Evolutionary conservation across 2,329 filamentous ascomycete genomes (phyloP).

Genomic region (Periconia macrospinosa): DNA sequence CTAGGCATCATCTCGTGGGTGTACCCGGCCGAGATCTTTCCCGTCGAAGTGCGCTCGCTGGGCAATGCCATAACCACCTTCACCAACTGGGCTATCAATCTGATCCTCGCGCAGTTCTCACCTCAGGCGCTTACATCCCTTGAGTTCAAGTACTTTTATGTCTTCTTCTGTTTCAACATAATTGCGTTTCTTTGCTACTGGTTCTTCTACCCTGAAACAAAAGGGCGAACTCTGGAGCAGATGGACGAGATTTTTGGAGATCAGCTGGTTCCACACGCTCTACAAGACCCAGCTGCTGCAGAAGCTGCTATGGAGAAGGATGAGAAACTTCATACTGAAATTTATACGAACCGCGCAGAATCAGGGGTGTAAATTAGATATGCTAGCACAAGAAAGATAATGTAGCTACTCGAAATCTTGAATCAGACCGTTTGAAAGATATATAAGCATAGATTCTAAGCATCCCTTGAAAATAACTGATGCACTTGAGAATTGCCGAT

Average conservation of each 20-base stretch:
- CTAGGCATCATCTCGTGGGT: conserved; percentile 53
- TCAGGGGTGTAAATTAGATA: not conserved
- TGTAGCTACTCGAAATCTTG: no score
- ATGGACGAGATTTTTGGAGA: conserved; percentile 37
- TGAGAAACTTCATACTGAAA: conserved; percentile 13
- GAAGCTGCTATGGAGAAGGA: conserved; percentile 29
- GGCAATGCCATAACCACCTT: conserved; percentile 50
- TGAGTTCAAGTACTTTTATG: conserved; percentile 18
- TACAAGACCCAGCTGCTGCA: conserved; percentile 10
- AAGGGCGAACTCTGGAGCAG: conserved; percentile 30
- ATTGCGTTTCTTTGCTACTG: conserved; percentile 29
- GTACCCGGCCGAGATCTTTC: conserved; percentile 52
- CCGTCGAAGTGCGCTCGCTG: conserved; percentile 46
- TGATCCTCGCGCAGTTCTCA: conserved; percentile 55
- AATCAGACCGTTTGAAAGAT: no score
- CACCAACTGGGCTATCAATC: conserved; percentile 50
- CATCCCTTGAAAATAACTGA: no score
- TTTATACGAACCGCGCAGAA: not conserved
- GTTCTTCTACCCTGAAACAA: conserved; percentile 36
- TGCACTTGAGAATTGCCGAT: no score
- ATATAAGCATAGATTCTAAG: no score
- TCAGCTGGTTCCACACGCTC: conserved; percentile 36
- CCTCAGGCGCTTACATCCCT: conserved; percentile 40
- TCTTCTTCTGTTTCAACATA: conserved; percentile 48
- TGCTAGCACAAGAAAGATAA: no score